phyloP scores from a whole-genome alignment of 495 filamentous ascomycete genomes.

The Pyrenopolyporus hunteri region DNA sequence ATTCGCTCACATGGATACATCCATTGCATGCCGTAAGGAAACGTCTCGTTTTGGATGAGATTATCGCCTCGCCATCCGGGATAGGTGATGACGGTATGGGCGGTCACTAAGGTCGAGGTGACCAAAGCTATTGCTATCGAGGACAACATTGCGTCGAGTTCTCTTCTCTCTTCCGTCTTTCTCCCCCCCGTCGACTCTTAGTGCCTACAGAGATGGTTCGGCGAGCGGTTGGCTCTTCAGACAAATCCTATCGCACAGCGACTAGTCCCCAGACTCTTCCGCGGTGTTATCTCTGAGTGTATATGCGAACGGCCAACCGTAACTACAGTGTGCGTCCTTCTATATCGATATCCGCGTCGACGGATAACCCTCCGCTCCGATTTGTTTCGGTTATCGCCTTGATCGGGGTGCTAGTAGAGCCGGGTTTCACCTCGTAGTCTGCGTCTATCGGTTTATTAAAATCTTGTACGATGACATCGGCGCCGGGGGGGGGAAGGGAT shows the following conservation, averaged over 20 bases:
- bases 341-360: not conserved
- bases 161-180: not conserved
- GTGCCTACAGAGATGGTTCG: not conserved
- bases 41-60: slow-evolving; percentile 77
- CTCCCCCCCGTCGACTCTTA: no score
- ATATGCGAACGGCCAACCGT: not conserved
- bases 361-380: not conserved
- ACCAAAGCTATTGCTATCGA: slow-evolving; percentile 58
- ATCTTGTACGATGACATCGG: not conserved
- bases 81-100: slow-evolving; percentile 91
- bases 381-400: not conserved
- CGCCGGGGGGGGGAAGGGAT: not conserved
- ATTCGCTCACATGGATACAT: slow-evolving; percentile 87
- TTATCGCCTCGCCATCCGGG: slow-evolving; percentile 96
- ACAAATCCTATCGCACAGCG: slow-evolving; percentile 20
- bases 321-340: not conserved
- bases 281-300: not conserved
- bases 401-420: not conserved
- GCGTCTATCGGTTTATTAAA: slow-evolving; percentile 1
- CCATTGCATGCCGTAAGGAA: slow-evolving; percentile 97
- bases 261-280: not conserved
- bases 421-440: slow-evolving; percentile 4
- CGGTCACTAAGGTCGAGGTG: slow-evolving; percentile 62
- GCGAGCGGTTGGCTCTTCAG: not conserved
- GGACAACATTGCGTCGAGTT: slow-evolving; percentile 47